Conservation (phyloP, 1,284 basidiomycete species). For the Ganoderma lingzhi region DNA sequence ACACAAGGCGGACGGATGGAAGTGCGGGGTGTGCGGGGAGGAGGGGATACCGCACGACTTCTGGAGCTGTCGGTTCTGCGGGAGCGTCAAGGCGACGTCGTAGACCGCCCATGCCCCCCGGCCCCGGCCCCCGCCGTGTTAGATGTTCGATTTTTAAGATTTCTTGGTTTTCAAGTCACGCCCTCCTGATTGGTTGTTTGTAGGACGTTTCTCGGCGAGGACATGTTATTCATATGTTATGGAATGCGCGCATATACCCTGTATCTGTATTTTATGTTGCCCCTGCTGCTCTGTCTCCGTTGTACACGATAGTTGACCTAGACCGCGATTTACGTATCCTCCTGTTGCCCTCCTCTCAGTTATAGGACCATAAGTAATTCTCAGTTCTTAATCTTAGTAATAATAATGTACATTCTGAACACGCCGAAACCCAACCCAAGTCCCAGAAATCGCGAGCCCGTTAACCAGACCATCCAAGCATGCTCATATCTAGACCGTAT, state of each 20-base stretch:
- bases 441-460: background rate
- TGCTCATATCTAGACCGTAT: slow-evolving; percentile 28
- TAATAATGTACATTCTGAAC: background rate
- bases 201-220: background rate
- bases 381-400: background rate
- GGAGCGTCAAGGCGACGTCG: slow-evolving; percentile 60
- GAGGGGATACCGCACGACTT: slow-evolving; percentile 66
- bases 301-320: too few species aligned
- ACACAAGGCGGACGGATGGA: slow-evolving; percentile 71
- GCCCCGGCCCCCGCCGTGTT: background rate
- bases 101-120: background rate
- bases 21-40: slow-evolving; percentile 73
- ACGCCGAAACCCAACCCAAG: background rate
- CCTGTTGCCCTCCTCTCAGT: background rate
- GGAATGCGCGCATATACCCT: background rate
- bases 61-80: slow-evolving; percentile 82
- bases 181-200: background rate
- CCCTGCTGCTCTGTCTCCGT: too few species aligned
- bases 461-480: background rate
- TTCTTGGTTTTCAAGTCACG: background rate
- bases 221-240: background rate
- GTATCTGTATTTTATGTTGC: background rate
- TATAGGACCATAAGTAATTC: background rate
- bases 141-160: background rate
- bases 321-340: background rate